Evolutionary conservation across 2,329 filamentous ascomycete species (phyloP).

Genomic region (Nemania diffusa): DNA sequence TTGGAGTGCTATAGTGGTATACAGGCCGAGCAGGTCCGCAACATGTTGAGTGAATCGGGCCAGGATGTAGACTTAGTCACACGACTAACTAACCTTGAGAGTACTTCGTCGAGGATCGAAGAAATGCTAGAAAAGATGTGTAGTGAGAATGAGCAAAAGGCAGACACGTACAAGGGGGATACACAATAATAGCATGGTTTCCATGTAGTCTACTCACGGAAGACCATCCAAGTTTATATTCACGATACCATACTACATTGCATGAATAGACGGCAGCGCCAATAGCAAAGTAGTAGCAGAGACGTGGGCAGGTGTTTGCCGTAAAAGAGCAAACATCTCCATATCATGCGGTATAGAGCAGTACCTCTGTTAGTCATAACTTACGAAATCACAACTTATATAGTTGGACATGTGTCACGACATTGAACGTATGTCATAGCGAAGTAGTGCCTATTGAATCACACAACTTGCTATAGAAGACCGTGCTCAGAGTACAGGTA

Average conservation of each 20-base stretch:
- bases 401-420: background rate
- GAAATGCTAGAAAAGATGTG: constrained; percentile 56
- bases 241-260: background rate
- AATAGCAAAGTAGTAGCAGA: background rate
- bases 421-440: background rate
- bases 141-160: constrained; percentile 44
- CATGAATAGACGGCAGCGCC: background rate
- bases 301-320: background rate
- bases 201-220: background rate
- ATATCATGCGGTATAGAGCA: background rate
- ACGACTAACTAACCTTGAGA: constrained; percentile 62
- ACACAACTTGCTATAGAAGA: background rate
- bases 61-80: constrained; percentile 57
- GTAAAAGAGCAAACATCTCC: constrained; percentile 12
- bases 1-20: constrained; percentile 51
- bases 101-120: constrained; percentile 60
- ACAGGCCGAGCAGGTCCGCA: constrained; percentile 61
- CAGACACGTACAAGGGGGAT: constrained; percentile 40
- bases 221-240: background rate
- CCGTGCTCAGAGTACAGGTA: background rate
- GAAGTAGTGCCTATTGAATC: background rate
- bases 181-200: constrained; percentile 41
- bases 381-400: background rate
- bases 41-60: constrained; percentile 59
- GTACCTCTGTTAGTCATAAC: background rate